A percentile compares a stretch with the other conserved stretches of the same genome.
Conservation (phyloP, 192 early-diverging fungal species). For the Podila minutissima region DNA sequence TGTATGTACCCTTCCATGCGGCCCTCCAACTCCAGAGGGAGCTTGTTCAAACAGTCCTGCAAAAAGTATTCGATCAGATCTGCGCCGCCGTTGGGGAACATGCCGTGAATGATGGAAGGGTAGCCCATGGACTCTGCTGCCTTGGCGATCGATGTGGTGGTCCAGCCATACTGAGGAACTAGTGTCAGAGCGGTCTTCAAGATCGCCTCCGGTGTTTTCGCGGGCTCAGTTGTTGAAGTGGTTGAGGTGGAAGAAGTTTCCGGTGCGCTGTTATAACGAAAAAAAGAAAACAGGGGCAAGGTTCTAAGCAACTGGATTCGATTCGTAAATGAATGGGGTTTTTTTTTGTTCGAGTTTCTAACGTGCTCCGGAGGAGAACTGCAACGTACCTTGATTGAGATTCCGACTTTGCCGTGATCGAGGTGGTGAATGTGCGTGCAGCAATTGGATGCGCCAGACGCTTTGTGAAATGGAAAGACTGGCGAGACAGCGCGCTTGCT, state of each 20-base stretch:
- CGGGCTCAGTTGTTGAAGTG: not conserved
- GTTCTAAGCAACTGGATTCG: not conserved
- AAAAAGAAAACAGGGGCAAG: not conserved
- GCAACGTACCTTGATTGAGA: not conserved
- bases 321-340: no score
- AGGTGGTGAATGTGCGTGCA: not conserved
- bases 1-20: constrained; percentile 65
- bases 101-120: constrained; percentile 74
- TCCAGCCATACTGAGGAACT: constrained; percentile 82
- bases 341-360: no score
- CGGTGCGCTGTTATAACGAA: not conserved
- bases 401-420: constrained; percentile 1
- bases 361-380: no score
- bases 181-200: constrained; percentile 72
- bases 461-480: not conserved
- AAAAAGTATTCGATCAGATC: constrained; percentile 84
- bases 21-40: constrained; percentile 69
- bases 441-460: not conserved
- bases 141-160: constrained; percentile 65
- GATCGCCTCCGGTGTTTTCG: constrained; percentile 53
- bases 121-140: constrained; percentile 77
- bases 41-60: constrained; percentile 65
- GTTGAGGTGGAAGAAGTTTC: not conserved
- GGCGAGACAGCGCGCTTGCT: not conserved
- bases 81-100: constrained; percentile 70